These are phyloP conservation scores for Saccharomyces hybrid DNA, from an alignment of 1,139 yeast species.

Conservation along the genomic window DNA sequence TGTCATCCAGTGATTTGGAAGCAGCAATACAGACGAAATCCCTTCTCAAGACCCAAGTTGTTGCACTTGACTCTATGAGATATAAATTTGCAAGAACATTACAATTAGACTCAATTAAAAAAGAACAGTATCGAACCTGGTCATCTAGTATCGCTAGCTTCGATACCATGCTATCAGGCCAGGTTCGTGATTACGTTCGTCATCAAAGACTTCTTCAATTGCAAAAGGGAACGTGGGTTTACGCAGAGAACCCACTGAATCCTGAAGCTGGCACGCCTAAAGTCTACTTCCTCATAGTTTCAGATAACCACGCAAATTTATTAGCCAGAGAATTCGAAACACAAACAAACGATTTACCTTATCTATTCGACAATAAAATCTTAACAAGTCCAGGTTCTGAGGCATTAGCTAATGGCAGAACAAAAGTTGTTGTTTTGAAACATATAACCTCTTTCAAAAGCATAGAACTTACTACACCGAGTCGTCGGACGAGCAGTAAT, in stretches of 20 bases:
- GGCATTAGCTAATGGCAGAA: conserved; percentile 40
- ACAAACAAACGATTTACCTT: conserved; percentile 45
- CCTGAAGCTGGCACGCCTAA: conserved; percentile 31
- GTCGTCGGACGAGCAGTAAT: conserved; percentile 23
- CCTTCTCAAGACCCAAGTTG: conserved; percentile 19
- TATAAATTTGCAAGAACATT: conserved; percentile 48
- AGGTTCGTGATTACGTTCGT: conserved; percentile 67
- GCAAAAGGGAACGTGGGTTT: conserved; percentile 82
- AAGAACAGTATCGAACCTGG: conserved; percentile 31
- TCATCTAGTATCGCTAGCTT: conserved; percentile 40
- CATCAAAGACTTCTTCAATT: conserved; percentile 70
- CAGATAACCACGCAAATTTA: conserved; percentile 63
- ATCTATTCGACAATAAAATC: conserved; percentile 46
- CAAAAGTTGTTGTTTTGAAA: conserved; percentile 34
- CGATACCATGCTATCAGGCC: conserved; percentile 45
- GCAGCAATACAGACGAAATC: background rate
- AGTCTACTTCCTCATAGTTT: conserved; percentile 53
- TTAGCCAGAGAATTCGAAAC: conserved; percentile 54
- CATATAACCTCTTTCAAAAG: conserved; percentile 19
- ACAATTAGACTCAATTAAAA: conserved; percentile 46
- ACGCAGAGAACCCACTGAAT: conserved; percentile 54
- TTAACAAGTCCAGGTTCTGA: conserved; percentile 32
- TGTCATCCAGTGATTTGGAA: conserved; percentile 5
- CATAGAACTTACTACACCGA: conserved; percentile 14
- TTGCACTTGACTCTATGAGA: conserved; percentile 39